phyloP scores from a whole-genome alignment of 2,329 filamentous ascomycete genomes.

The Shiraia bambusicola region DNA sequence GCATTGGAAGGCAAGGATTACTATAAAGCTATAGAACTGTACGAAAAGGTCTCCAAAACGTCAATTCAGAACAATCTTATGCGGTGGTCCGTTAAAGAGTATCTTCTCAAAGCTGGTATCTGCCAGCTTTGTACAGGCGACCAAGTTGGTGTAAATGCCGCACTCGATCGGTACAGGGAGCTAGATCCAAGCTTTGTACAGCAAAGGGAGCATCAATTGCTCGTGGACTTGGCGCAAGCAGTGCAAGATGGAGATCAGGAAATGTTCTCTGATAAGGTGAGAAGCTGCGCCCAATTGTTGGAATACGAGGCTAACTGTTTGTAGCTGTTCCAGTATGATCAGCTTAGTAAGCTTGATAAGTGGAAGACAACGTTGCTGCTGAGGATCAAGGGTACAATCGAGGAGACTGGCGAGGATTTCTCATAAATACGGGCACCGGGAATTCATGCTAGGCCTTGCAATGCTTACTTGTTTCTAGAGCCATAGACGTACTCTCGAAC shows the following conservation, averaged over 20 bases:
- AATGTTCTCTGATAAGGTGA: conserved; percentile 72
- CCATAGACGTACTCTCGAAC: too few species aligned
- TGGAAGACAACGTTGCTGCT: conserved; percentile 92
- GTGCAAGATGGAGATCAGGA: conserved; percentile 80
- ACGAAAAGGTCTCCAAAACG: conserved; percentile 77
- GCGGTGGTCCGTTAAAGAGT: conserved; percentile 74
- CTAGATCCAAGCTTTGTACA: conserved; percentile 64
- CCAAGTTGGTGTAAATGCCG: conserved; percentile 74
- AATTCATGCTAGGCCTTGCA: too few species aligned
- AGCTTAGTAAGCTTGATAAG: conserved; percentile 90
- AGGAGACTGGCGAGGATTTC: conserved; percentile 69
- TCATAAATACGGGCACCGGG: conserved; percentile 48
- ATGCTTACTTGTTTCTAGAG: too few species aligned
- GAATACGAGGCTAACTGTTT: conserved; percentile 3
- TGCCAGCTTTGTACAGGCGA: conserved; percentile 81
- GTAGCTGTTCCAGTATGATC: conserved; percentile 79
- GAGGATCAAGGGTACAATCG: conserved; percentile 80
- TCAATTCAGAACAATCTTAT: conserved; percentile 81
- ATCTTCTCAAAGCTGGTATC: conserved; percentile 90
- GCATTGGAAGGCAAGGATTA: conserved; percentile 80
- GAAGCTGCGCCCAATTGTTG: conserved; percentile 24
- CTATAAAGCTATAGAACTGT: conserved; percentile 50
- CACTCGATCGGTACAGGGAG: conserved; percentile 79
- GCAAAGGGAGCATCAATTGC: conserved; percentile 78
- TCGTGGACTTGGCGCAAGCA: conserved; percentile 73